These are phyloP conservation scores for Tricholoma sp. DNA, from an alignment of 768 basidiomycete genomes.

Conservation along the genomic window DNA sequence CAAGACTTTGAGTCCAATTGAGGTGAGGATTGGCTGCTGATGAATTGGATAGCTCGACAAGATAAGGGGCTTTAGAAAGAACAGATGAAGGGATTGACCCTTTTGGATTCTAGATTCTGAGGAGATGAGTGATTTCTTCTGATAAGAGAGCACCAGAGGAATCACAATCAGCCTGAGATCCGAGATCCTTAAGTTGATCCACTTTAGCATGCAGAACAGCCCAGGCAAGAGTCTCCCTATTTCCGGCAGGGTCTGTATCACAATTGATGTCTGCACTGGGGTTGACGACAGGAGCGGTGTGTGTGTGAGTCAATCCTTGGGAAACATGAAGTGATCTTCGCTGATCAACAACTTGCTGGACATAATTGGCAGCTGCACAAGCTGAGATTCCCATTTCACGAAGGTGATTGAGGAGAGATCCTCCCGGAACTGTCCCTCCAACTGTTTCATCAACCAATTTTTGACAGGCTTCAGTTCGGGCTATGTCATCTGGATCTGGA, in stretches of 20 bases:
- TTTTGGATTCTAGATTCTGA: not conserved
- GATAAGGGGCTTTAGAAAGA: not conserved
- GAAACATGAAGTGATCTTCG: too few relatives aligned
- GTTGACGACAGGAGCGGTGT: too few relatives aligned
- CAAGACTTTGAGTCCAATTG: not conserved
- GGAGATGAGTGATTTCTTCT: too few relatives aligned
- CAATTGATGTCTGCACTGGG: too few relatives aligned
- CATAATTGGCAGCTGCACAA: not conserved
- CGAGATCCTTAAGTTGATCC: not conserved
- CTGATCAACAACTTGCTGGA: too few relatives aligned
- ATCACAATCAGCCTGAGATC: not conserved
- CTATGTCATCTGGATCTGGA: not conserved
- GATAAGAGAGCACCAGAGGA: not conserved
- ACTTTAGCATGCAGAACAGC: too few relatives aligned
- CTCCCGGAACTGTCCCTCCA: not conserved
- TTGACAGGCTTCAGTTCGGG: not conserved
- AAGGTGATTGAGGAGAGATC: not conserved
- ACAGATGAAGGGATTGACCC: not conserved
- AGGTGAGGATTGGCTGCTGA: too few relatives aligned
- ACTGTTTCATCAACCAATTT: not conserved
- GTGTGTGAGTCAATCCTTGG: too few relatives aligned
- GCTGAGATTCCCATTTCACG: not conserved
- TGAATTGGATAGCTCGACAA: not conserved
- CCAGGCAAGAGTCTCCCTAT: not conserved
- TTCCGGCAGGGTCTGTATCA: too few relatives aligned